Evolutionary conservation across 768 basidiomycete genomes (phyloP).

Genomic region (Saitozyma podzolica): DNA sequence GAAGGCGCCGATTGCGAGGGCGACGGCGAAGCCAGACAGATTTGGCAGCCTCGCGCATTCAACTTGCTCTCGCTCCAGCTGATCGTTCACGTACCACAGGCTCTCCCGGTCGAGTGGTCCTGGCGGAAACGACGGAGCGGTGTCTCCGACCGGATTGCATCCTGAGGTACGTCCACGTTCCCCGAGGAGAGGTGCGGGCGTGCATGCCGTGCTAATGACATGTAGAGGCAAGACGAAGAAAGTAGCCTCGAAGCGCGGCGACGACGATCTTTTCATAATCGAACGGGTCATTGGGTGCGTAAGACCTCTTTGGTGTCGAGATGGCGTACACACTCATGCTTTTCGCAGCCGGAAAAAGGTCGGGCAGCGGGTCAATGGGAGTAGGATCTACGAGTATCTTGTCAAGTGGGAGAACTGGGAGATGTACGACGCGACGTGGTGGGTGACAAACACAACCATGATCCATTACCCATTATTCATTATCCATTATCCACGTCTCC

Average conservation of each 20-base stretch:
- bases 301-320: not conserved
- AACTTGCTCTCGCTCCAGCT: too few relatives aligned
- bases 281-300: conserved; percentile 11
- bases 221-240: not conserved
- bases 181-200: too few relatives aligned
- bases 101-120: not conserved
- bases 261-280: conserved; percentile 3
- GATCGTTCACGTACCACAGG: not conserved
- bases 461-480: too few relatives aligned
- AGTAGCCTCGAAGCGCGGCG: not conserved
- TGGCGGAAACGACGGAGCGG: not conserved
- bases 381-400: conserved; percentile 7
- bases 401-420: conserved; percentile 14
- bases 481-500: too few relatives aligned
- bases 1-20: too few relatives aligned
- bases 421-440: conserved; percentile 10
- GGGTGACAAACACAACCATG: not conserved
- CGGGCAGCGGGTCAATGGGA: not conserved
- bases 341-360: not conserved
- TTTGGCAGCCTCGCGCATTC: too few relatives aligned
- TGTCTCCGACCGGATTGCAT: conserved; percentile 11
- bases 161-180: conserved; percentile 1
- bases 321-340: not conserved
- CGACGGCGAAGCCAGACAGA: not conserved
- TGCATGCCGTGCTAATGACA: not conserved